Conservation (phyloP, 2,329 filamentous ascomycete species). For the Lasiodiplodia theobromae region DNA sequence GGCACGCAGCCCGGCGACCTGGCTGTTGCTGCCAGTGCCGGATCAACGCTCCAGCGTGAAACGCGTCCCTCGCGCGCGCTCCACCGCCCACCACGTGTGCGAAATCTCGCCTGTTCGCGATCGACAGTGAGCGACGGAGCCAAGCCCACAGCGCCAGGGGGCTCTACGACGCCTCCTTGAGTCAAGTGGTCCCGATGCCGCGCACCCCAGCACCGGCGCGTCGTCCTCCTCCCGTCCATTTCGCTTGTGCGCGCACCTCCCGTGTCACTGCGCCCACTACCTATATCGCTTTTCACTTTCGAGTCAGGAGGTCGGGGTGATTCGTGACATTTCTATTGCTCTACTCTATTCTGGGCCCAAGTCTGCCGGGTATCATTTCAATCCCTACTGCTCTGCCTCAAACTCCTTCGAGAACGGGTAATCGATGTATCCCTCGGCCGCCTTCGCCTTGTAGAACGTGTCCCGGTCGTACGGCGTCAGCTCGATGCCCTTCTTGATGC, state of each 20-base stretch:
- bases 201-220: neutral
- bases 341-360: conserved; percentile 20
- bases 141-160: conserved; percentile 15
- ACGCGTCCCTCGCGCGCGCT: conserved; percentile 13
- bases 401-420: conserved; percentile 50
- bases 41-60: conserved; percentile 20
- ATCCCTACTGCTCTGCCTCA: conserved; percentile 18
- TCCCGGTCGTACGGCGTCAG: conserved; percentile 55
- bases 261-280: conserved; percentile 8
- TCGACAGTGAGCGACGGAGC: conserved; percentile 21
- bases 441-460: conserved; percentile 52
- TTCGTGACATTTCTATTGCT: conserved; percentile 17
- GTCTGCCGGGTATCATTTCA: neutral
- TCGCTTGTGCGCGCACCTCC: conserved; percentile 21
- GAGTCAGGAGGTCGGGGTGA: conserved; percentile 10
- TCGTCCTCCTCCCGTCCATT: conserved; percentile 13
- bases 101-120: conserved; percentile 24
- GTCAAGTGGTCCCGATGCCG: neutral
- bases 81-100: conserved; percentile 23
- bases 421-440: conserved; percentile 51
- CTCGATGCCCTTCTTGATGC: conserved; percentile 52
- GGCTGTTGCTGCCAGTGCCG: conserved; percentile 21
- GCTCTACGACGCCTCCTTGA: conserved; percentile 10
- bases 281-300: conserved; percentile 12
- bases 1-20: conserved; percentile 5